Evolutionary conservation across 1,139 yeast species (phyloP), one percentile per base, ranked within the genome.

Genomic region (Starmera stellimalicola): DNA sequence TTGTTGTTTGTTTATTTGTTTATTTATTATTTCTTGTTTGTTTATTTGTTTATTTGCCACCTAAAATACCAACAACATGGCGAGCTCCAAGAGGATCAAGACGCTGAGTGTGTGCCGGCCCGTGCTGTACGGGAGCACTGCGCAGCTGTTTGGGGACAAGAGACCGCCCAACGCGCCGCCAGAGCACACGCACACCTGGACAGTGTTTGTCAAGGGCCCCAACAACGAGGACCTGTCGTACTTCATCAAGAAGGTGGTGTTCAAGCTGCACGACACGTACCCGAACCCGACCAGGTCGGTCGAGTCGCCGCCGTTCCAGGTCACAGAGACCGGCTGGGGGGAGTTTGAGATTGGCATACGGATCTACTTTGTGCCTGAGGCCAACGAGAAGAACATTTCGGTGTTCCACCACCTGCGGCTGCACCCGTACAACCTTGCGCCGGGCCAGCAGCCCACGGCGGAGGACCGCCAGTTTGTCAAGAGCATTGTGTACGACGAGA

Each of bases 311-410:
- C 98, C 98, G 0, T 91, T 82, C 50, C 94, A 88, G 54, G 88
- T 91, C 11, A 83, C 95, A 1, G 99, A 93, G 52, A 84, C 97
- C 0, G 99, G 99, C 0, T 91, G 99, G 99, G 99, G 99, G 41
- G 99, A 91, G 57, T 91, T 91, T 59, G 99, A 91, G 52, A 82
- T 93, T 41, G 74, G 82, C 27, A 78, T 91, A 37, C 84, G 88
- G 55, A 73, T 91, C 23, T 88, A 79, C 56, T 91, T 91, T 58
- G 81, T 79, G 29, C 69, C 79, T 18, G 95, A 85, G 23, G 80
- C 94, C 14, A 79, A 79, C 47, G 99, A 93, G 54, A 93, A 91
- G 62, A 80, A 82, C 54, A 64, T 91, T 34, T 84, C 78, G 37
- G 66, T 91, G 35, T 85, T 85, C 52, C 98, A 91, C 54, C 95